Percentiles rank a stretch among this genome's conserved stretches.
phyloP scores from a whole-genome alignment of 352 stramenopile species.

The Globisporangium megalacanthum region DNA sequence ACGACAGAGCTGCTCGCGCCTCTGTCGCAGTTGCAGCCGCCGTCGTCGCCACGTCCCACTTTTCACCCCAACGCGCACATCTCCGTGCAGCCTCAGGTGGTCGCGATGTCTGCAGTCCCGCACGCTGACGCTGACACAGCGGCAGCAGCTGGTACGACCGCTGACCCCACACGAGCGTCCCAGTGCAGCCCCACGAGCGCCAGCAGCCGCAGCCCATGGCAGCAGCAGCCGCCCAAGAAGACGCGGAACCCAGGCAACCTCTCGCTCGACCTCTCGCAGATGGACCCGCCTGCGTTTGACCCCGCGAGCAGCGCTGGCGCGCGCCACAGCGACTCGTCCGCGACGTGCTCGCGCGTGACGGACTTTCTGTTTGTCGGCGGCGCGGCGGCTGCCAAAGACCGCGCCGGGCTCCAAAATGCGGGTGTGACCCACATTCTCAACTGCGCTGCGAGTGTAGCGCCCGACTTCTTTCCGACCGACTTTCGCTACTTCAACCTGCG shows the following conservation, averaged over 20 bases:
- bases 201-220: slow-evolving; percentile 7
- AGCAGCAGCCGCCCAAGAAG: slow-evolving; percentile 22
- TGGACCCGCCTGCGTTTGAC: slow-evolving; percentile 42
- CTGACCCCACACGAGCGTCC: too few species aligned
- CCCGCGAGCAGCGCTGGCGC: slow-evolving; percentile 10
- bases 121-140: too few species aligned
- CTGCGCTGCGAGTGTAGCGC: slow-evolving; percentile 71
- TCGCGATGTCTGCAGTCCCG: not conserved
- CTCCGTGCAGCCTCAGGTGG: slow-evolving; percentile 19
- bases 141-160: too few species aligned
- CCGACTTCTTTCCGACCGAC: slow-evolving; percentile 65
- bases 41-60: slow-evolving; percentile 3
- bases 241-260: slow-evolving; percentile 78
- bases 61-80: slow-evolving; percentile 6
- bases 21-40: not conserved
- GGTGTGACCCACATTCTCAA: slow-evolving; percentile 91
- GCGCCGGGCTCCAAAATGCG: slow-evolving; percentile 48
- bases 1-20: slow-evolving; percentile 7
- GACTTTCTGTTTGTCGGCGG: slow-evolving; percentile 88
- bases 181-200: not conserved
- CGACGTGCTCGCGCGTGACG: slow-evolving; percentile 72
- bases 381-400: slow-evolving; percentile 72
- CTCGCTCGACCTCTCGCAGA: slow-evolving; percentile 74
- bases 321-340: slow-evolving; percentile 52
- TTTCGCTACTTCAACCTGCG: slow-evolving; percentile 85